phyloP scores from a whole-genome alignment of 2,329 filamentous ascomycete species.

The Pseudogymnoascus pannorum region DNA sequence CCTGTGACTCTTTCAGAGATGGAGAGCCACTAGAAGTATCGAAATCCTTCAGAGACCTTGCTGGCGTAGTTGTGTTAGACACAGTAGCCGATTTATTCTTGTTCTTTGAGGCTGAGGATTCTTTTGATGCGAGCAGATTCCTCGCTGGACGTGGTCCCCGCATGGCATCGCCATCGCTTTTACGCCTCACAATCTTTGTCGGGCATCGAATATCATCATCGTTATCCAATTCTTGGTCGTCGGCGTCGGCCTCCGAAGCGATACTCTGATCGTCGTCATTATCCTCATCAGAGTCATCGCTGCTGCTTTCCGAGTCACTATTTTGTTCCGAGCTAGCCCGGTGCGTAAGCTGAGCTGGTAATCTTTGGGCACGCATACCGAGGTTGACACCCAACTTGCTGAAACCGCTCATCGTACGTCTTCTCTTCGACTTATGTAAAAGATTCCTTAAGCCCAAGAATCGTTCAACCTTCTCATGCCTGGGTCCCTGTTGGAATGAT shows the following conservation, averaged over 20 bases:
- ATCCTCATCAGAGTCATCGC: slow-evolving; percentile 31
- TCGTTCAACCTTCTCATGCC: slow-evolving; percentile 35
- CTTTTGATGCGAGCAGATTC: slow-evolving; percentile 22
- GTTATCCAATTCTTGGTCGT: slow-evolving; percentile 30
- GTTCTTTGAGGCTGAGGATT: slow-evolving; percentile 13
- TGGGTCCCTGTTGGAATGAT: slow-evolving; percentile 43
- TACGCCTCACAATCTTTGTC: slow-evolving; percentile 27
- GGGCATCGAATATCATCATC: slow-evolving; percentile 13
- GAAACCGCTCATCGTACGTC: slow-evolving; percentile 26
- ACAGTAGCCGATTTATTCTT: not conserved
- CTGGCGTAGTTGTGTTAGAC: not conserved
- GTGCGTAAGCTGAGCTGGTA: slow-evolving; percentile 37
- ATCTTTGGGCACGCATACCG: slow-evolving; percentile 68
- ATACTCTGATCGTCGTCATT: slow-evolving; percentile 31
- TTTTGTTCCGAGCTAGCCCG: slow-evolving; percentile 39
- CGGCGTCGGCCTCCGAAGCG: slow-evolving; percentile 36
- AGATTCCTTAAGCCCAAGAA: slow-evolving; percentile 55
- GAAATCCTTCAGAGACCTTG: slow-evolving; percentile 1
- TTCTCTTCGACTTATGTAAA: slow-evolving; percentile 47
- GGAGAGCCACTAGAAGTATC: not conserved
- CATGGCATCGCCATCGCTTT: slow-evolving; percentile 37
- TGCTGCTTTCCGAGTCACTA: slow-evolving; percentile 33
- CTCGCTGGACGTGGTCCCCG: slow-evolving; percentile 27
- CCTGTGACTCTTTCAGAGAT: not conserved
- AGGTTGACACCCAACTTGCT: slow-evolving; percentile 56